phyloP scores from a whole-genome alignment of 177 flowering plant genomes.

The Vitis hybrid region DNA sequence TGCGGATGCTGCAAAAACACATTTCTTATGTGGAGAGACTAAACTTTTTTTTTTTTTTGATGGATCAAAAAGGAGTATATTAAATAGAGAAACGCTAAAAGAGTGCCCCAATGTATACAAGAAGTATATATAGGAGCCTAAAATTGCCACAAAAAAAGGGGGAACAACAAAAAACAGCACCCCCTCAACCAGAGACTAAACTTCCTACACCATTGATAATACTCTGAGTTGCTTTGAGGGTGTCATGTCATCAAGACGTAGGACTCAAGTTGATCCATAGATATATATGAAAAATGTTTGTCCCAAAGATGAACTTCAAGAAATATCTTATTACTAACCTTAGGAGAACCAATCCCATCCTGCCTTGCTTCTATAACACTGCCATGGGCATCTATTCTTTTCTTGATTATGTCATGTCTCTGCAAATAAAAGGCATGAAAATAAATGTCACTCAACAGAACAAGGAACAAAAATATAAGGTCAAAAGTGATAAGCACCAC shows the following conservation, averaged over 20 bases:
- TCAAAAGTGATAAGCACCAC: background rate
- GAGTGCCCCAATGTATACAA: no score
- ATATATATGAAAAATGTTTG: background rate
- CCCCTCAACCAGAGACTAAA: no score
- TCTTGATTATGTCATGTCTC: conserved; percentile 80
- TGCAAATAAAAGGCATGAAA: conserved; percentile 26
- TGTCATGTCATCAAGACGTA: background rate
- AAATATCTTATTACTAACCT: conserved; percentile 39
- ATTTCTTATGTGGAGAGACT: no score
- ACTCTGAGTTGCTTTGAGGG: no score
- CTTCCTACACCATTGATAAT: no score
- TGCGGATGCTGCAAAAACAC: no score
- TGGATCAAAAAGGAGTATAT: no score
- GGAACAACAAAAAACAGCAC: no score
- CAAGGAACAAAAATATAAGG: background rate
- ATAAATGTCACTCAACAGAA: background rate
- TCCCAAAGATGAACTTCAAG: background rate
- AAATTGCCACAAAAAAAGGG: no score
- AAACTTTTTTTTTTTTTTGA: no score
- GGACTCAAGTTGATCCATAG: background rate
- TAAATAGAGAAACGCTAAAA: no score
- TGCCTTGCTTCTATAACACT: conserved; percentile 63
- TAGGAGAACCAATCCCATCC: conserved; percentile 77
- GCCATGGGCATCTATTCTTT: conserved; percentile 65
- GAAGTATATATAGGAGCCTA: no score